These are phyloP conservation scores for Arachnopeziza araneosa DNA, from an alignment of 2,329 filamentous ascomycete genomes.

Conservation along the genomic window DNA sequence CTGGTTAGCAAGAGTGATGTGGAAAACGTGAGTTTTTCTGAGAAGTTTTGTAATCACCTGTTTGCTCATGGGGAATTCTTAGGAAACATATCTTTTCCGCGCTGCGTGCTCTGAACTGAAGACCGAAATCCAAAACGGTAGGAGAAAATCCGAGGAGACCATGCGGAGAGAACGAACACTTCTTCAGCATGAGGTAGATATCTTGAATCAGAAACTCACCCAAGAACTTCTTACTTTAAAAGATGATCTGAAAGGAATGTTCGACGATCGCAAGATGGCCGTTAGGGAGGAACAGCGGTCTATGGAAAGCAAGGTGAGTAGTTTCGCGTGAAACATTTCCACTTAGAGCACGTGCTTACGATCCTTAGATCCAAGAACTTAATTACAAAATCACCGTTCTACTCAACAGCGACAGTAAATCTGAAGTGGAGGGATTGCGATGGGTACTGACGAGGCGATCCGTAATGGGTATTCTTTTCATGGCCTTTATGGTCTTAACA, in stretches of 20 bases:
- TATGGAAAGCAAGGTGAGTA: constrained; percentile 69
- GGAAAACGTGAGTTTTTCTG: constrained; percentile 56
- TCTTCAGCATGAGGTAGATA: constrained; percentile 93
- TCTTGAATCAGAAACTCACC: constrained; percentile 74
- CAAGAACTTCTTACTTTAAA: constrained; percentile 79
- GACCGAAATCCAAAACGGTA: constrained; percentile 76
- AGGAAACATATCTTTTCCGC: constrained; percentile 86
- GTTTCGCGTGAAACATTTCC: neutral
- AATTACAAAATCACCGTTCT: constrained; percentile 94
- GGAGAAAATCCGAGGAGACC: constrained; percentile 71
- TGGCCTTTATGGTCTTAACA: constrained; percentile 55
- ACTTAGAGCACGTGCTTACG: constrained; percentile 1
- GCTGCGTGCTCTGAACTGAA: constrained; percentile 89
- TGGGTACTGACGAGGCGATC: constrained; percentile 72
- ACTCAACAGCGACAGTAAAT: constrained; percentile 84
- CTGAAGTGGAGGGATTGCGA: constrained; percentile 82
- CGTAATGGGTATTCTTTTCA: constrained; percentile 59
- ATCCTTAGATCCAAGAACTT: constrained; percentile 72
- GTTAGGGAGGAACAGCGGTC: constrained; percentile 82
- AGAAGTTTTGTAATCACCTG: neutral
- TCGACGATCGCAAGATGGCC: constrained; percentile 91
- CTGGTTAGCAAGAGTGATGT: constrained; percentile 88
- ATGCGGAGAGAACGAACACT: constrained; percentile 78
- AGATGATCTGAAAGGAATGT: constrained; percentile 91
- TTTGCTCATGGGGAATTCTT: neutral